These are phyloP conservation scores for Phanerochaete sordida DNA, from an alignment of 768 basidiomycete genomes.

Conservation along the genomic window DNA sequence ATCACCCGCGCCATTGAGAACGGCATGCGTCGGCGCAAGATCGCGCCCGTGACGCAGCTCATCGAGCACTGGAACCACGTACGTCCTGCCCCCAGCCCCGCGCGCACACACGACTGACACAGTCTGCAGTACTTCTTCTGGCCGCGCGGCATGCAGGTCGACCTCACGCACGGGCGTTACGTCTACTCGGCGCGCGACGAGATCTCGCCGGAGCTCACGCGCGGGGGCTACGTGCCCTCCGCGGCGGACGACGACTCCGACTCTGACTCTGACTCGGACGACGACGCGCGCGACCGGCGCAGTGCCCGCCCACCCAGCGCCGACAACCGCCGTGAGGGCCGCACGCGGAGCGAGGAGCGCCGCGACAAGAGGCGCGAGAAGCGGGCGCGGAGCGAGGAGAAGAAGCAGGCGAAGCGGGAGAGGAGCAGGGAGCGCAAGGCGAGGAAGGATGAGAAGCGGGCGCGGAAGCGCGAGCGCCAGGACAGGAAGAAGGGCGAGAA, in stretches of 20 bases:
- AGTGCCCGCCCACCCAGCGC: no score
- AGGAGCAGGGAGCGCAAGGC: no score
- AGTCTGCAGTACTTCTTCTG: constrained; percentile 22
- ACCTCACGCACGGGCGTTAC: constrained; percentile 12
- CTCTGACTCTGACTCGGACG: no score
- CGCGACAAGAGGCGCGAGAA: not conserved
- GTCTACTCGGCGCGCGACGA: not conserved
- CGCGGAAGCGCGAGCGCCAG: not conserved
- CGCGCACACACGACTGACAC: not conserved
- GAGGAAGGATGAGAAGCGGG: no score
- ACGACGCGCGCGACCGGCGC: not conserved
- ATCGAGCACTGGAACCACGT: constrained; percentile 54
- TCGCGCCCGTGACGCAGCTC: constrained; percentile 35
- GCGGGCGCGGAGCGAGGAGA: not conserved
- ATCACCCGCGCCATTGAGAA: constrained; percentile 9
- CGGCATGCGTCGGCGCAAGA: constrained; percentile 35
- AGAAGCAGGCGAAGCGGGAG: no score
- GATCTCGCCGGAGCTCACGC: constrained; percentile 1
- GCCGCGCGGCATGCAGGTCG: constrained; percentile 17
- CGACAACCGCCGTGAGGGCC: not conserved
- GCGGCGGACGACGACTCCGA: not conserved
- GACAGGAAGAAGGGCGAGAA: constrained; percentile 1
- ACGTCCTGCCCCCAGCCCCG: constrained; percentile 8
- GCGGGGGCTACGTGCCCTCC: not conserved
- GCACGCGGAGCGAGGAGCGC: not conserved